Base-by-base conservation (phyloP, 73 alveolate genomes). In the Paramecium sexaurelia region DNA sequence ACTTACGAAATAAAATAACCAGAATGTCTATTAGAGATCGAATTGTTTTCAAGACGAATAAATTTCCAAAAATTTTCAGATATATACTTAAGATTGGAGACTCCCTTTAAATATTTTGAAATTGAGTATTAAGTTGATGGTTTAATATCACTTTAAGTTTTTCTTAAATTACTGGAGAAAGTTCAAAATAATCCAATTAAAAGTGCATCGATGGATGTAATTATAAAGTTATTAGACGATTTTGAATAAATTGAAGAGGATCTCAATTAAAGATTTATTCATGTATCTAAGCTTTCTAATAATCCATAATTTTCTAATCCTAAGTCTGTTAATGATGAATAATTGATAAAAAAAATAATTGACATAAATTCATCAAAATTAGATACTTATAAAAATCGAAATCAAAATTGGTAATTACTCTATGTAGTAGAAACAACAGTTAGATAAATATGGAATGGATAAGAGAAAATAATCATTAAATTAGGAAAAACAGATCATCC, bases 361-460 rank as follows among this genome's bases (percentile, higher is more conserved):
- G 56, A 36, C 0, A 71, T 71, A 15, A 33, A 71, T 71, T 11
- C 32, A 33, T 10, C 22, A 6, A 19, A 33, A 11, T 9, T 17
- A 32, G 32, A 71, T 13, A 35, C 11, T 35, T 19, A 27, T 29
- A 71, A 71, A 71, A 13, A 32, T 37, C 1, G 37, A 35, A 33
- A 71, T 71, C 37, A 32, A 10, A 33, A 71, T 1, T 71, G 86
- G 86, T 37, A 71, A 10, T 71, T 71, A 37, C 56, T 71, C 13
- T 71, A 71, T 71, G 56, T 71, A 1, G 86, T 71, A 15, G 37
- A 71, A 71, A 71, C 86, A 5, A 71, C 55, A 8, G 57, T n/a
- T 11, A 71, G 8, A 32, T 2, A 13, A 40, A 71, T 71, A 15
- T 35, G 55, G 55, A 40, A 71, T 36, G 86, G 86, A 3, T 26